Percentiles rank a stretch among this genome's conserved stretches.
Conservation (phyloP, 2,329 filamentous ascomycete species). For the Thelonectria rubi region DNA sequence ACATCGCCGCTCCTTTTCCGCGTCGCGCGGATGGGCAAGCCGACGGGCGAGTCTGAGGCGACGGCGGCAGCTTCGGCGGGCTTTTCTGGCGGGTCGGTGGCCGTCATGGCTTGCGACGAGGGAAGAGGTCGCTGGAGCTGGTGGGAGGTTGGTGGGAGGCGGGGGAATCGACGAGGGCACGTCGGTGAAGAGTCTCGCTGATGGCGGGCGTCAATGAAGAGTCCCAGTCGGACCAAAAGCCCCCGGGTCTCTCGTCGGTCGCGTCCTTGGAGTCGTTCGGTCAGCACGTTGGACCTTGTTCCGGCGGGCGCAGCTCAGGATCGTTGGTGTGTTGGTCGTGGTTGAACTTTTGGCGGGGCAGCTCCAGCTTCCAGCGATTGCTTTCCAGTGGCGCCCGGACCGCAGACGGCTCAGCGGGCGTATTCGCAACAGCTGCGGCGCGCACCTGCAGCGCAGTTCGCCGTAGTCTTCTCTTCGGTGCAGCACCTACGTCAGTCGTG, state of each 20-base stretch:
- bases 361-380: slow-evolving; percentile 6
- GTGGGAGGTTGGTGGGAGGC: background rate
- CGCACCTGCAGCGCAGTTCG: no score
- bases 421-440: no score
- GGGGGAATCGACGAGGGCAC: slow-evolving; percentile 4
- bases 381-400: no score
- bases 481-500: slow-evolving; percentile 1
- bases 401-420: no score
- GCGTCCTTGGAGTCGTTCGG: slow-evolving; percentile 4
- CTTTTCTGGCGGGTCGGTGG: slow-evolving; percentile 39
- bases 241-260: slow-evolving; percentile 17
- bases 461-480: no score
- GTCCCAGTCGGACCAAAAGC: slow-evolving; percentile 21
- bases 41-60: slow-evolving; percentile 25
- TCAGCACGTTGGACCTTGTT: slow-evolving; percentile 5
- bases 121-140: background rate
- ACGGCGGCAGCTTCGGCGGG: slow-evolving; percentile 35
- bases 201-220: slow-evolving; percentile 26
- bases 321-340: no score
- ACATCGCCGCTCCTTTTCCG: slow-evolving; percentile 39
- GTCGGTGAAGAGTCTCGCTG: background rate
- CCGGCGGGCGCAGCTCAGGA: slow-evolving; percentile 2
- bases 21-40: slow-evolving; percentile 44
- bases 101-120: slow-evolving; percentile 41
- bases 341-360: no score